A percentile compares a stretch with the other conserved stretches of the same genome.
Evolutionary conservation across 306 rosid species (phyloP).

Genomic region (Castanea sativa): DNA sequence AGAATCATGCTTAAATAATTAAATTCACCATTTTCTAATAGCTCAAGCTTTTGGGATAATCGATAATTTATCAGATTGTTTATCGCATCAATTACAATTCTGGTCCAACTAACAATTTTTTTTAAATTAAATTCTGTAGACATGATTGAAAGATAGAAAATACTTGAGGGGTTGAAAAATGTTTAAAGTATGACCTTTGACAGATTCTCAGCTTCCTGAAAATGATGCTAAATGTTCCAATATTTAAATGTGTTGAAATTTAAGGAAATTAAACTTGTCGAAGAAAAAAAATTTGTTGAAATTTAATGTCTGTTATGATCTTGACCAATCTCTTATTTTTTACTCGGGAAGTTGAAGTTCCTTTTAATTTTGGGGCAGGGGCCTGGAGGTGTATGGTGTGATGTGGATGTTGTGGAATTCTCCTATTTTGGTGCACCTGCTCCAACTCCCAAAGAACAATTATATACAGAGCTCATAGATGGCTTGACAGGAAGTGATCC

Average conservation of each 20-base stretch:
- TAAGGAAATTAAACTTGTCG: neutral
- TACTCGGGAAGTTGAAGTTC: slow-evolving; percentile 18
- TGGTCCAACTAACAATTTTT: neutral
- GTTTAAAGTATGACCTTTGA: neutral
- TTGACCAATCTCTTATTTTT: neutral
- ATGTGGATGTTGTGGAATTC: slow-evolving; percentile 98
- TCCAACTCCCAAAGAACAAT: slow-evolving; percentile 83
- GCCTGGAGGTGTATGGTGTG: slow-evolving; percentile 99
- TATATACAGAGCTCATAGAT: slow-evolving; percentile 89
- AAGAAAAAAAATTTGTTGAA: neutral
- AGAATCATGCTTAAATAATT: no score
- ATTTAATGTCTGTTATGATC: slow-evolving; percentile 10
- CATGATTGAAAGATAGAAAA: neutral
- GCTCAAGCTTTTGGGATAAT: no score
- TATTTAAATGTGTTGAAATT: neutral
- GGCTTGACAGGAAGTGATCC: slow-evolving; percentile 91
- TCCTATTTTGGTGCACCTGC: slow-evolving; percentile 95
- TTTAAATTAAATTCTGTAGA: neutral
- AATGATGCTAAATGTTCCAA: neutral
- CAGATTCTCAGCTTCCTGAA: neutral
- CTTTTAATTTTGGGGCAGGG: slow-evolving; percentile 62
- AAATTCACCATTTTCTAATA: no score
- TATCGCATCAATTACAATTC: neutral
- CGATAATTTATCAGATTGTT: neutral
- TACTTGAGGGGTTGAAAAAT: neutral